Percentiles rank a stretch among this genome's conserved stretches.
phyloP scores from a whole-genome alignment of 202 grass and related monocot genomes.

The Dendrocalamus latiflorus region DNA sequence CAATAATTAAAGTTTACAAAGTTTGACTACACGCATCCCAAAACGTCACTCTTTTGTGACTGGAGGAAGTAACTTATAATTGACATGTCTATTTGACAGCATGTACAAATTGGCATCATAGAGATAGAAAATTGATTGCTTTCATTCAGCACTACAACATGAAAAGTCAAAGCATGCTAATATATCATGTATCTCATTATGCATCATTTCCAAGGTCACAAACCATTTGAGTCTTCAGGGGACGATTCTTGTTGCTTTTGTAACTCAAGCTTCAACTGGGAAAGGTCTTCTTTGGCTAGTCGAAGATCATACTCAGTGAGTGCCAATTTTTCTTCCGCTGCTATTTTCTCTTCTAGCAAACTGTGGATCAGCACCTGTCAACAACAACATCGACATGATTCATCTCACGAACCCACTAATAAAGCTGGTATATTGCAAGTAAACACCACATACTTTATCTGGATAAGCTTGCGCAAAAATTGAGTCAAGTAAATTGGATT shows the following conservation, averaged over 20 bases:
- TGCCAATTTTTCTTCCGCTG: conserved; percentile 70
- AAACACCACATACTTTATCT: not conserved
- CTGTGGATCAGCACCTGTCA: conserved; percentile 86
- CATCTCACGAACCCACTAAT: conserved; percentile 5
- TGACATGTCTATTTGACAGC: not conserved
- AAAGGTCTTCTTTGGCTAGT: conserved; percentile 79
- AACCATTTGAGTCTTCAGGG: conserved; percentile 60
- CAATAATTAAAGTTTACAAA: no score
- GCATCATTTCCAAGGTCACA: not conserved
- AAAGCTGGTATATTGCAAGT: conserved; percentile 1
- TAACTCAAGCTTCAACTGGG: conserved; percentile 70
- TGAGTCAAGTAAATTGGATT: conserved; percentile 17
- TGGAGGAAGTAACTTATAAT: not conserved
- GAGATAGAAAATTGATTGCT: not conserved
- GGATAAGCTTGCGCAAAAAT: conserved; percentile 16
- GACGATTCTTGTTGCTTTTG: conserved; percentile 60
- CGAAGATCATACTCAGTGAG: conserved; percentile 86
- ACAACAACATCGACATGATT: conserved; percentile 17
- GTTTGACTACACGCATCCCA: no score
- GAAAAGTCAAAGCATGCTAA: not conserved
- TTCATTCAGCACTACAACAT: not conserved
- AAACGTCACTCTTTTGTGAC: no score
- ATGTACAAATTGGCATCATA: not conserved
- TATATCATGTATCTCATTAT: not conserved
- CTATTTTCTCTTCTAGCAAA: conserved; percentile 88